Evolutionary conservation across 2,329 filamentous ascomycete species (phyloP), one percentile per base, ranked within the genome.

Genomic region (Sporothrix sp.): DNA sequence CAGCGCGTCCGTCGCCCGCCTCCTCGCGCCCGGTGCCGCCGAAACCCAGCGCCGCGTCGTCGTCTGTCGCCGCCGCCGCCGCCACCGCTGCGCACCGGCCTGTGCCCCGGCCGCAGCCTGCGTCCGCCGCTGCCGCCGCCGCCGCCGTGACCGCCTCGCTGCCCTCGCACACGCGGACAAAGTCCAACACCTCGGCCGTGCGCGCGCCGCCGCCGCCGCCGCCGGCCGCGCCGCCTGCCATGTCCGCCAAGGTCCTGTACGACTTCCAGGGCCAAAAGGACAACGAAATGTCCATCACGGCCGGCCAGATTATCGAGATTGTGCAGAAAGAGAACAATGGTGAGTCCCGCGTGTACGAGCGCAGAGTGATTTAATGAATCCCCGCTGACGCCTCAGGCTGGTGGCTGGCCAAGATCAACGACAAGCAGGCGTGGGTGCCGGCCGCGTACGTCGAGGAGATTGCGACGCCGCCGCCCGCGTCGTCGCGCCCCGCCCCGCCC

Each of bases 321-420:
- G 78, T 94, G n/a, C 85, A 93, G 62, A 96, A 96, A 68, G 91
- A 96, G 68, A 83, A 78, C 65, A 97, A 97, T 64, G 93, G 91
- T 95, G 42, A 3, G 33, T 48, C n/a, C 3, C 10, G n/a, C n/a
- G n/a, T n/a, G n/a, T n/a, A n/a, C n/a, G n/a, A n/a, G n/a, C n/a
- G n/a, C n/a, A n/a, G n/a, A n/a, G n/a, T n/a, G n/a, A n/a, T n/a
- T n/a, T n/a, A n/a, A 3, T 3, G 14, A n/a, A 8, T 9, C 16
- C 36, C 36, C 36, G 18, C 44, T 37, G 28, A 47, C 44, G 14
- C n/a, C 13, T 32, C n/a, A 95, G 91, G 93, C 48, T 98, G 93
- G 93, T 97, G 91, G 91, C 75, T 97, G 42, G 93, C 84, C 56
- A 91, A 88, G 71, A 86, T 84, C 55, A 68, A 58, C 6, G 59